Conservation (phyloP, 768 basidiomycete species). For the Scleroderma bovista region DNA sequence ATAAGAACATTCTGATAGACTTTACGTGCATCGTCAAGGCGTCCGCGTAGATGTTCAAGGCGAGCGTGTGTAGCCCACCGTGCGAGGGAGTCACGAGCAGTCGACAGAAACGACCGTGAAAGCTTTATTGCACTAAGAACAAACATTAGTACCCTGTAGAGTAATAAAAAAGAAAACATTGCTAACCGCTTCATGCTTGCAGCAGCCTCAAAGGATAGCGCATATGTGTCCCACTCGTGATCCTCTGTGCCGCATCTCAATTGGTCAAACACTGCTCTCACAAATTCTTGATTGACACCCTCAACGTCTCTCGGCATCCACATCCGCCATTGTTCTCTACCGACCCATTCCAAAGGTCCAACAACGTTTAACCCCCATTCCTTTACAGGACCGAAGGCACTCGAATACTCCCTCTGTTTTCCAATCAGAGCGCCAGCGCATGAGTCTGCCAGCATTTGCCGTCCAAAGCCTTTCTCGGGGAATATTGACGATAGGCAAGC, state of each 20-base stretch:
- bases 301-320: conserved; percentile 48
- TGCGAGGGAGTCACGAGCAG: conserved; percentile 47
- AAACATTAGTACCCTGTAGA: conserved; percentile 7
- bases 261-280: conserved; percentile 55
- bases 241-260: conserved; percentile 46
- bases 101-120: conserved; percentile 59
- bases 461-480: conserved; percentile 32
- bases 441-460: conserved; percentile 47
- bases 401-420: conserved; percentile 53
- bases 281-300: conserved; percentile 43
- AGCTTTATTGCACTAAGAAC: conserved; percentile 56
- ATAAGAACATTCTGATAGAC: conserved; percentile 66
- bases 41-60: conserved; percentile 62
- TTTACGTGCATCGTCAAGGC: conserved; percentile 65
- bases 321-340: conserved; percentile 30
- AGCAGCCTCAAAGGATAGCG: conserved; percentile 64
- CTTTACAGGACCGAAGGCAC: conserved; percentile 62
- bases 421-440: conserved; percentile 64
- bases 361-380: conserved; percentile 55
- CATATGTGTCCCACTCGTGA: conserved; percentile 58
- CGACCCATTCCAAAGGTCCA: conserved; percentile 47
- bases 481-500: conserved; percentile 49
- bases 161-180: conserved; percentile 19
- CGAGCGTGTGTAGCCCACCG: conserved; percentile 78
- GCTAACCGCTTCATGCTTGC: conserved; percentile 48